phyloP scores from a whole-genome alignment of 108 stramenopile genomes.

The Tribonema minus region DNA sequence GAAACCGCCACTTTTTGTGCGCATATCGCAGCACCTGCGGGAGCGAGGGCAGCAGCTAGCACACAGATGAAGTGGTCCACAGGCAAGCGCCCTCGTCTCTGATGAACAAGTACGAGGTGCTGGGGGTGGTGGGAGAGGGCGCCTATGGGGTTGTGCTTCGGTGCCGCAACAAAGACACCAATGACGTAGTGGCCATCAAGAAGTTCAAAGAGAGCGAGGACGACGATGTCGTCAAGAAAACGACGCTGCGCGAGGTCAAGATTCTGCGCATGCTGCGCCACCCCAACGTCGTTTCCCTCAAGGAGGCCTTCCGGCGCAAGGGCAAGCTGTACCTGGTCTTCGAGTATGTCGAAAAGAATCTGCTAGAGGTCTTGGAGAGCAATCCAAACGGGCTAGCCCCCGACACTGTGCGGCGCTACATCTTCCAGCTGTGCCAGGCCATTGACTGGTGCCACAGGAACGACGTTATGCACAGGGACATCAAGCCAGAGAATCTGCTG shows the following conservation, averaged over 20 bases:
- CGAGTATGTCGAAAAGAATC: constrained; percentile 63
- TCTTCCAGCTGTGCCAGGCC: constrained; percentile 64
- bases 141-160: constrained; percentile 66
- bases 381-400: constrained; percentile 24
- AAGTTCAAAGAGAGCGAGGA: constrained; percentile 65
- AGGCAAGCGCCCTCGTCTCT: too few relatives aligned
- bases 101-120: constrained; percentile 71
- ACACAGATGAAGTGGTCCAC: too few relatives aligned
- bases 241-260: constrained; percentile 64
- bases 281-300: constrained; percentile 61
- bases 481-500: constrained; percentile 68
- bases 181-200: constrained; percentile 57
- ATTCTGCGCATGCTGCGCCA: constrained; percentile 65
- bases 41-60: too few relatives aligned
- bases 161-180: constrained; percentile 60
- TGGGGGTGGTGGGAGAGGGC: constrained; percentile 65
- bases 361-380: constrained; percentile 63
- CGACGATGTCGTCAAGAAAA: constrained; percentile 61
- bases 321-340: constrained; percentile 68
- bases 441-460: constrained; percentile 65
- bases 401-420: constrained; percentile 46
- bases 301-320: constrained; percentile 60
- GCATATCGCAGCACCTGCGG: too few relatives aligned
- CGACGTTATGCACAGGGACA: constrained; percentile 64
- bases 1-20: too few relatives aligned